Percentiles rank a stretch among this genome's conserved stretches.
Evolutionary conservation across 345 rosid species (phyloP).

Genomic region (Gossypium stocksii): DNA sequence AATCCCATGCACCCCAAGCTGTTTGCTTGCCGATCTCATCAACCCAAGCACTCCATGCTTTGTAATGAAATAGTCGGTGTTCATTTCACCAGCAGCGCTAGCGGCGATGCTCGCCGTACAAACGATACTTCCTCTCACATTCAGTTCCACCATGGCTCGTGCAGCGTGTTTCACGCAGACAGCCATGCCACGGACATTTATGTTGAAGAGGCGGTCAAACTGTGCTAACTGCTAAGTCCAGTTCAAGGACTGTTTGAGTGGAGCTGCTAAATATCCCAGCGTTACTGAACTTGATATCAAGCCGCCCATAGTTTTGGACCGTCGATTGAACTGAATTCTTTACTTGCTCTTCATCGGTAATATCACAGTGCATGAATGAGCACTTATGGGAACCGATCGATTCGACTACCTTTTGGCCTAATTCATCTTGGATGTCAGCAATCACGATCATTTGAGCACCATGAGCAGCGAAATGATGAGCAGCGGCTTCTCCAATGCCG

Average conservation of each 20-base stretch:
- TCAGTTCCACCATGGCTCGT: slow-evolving; percentile 8
- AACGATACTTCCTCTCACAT: slow-evolving; percentile 4
- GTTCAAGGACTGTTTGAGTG: slow-evolving; percentile 3
- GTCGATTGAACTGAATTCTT: neutral
- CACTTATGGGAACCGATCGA: neutral
- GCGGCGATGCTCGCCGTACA: slow-evolving; percentile 6
- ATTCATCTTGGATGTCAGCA: slow-evolving; percentile 15
- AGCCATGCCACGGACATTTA: slow-evolving; percentile 11
- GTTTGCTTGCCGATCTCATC: slow-evolving; percentile 6
- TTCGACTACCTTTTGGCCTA: slow-evolving; percentile 3
- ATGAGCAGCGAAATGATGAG: neutral
- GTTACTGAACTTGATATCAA: slow-evolving; percentile 17
- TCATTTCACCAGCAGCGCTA: neutral
- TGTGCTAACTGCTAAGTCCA: neutral
- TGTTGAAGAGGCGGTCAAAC: neutral
- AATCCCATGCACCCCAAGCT: slow-evolving; percentile 13
- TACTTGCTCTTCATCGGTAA: slow-evolving; percentile 9
- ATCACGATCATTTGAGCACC: neutral
- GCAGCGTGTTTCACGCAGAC: slow-evolving; percentile 13
- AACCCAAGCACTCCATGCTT: slow-evolving; percentile 14
- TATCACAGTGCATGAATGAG: slow-evolving; percentile 6
- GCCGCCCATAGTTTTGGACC: slow-evolving; percentile 3
- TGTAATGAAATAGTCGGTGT: neutral
- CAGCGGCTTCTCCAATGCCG: neutral
- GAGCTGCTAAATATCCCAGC: neutral